A percentile compares a stretch with the other conserved stretches of the same genome.
Conservation (phyloP, 371 early-diverging fungal species). For the Rhizoclosmatium hyalinum region DNA sequence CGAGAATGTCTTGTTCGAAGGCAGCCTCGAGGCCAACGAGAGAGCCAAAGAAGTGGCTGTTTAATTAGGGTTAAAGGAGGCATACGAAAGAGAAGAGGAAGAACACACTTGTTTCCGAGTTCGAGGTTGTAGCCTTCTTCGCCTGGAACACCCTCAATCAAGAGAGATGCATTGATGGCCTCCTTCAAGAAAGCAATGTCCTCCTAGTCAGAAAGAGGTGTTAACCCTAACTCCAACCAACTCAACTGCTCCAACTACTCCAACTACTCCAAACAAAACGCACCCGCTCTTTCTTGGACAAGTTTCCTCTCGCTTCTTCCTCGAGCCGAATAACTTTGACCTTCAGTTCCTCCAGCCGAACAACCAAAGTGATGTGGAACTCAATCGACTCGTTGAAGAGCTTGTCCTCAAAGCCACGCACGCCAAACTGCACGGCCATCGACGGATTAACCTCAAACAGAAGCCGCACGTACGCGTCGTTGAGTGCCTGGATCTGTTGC, state of each 20-base stretch:
- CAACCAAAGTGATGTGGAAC: neutral
- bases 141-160: conserved; percentile 15
- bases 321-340: neutral
- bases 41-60: neutral
- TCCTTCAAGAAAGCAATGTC: conserved; percentile 23
- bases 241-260: neutral
- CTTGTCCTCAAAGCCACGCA: neutral
- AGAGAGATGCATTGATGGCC: conserved; percentile 14
- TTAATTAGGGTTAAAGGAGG: neutral
- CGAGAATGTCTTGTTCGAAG: conserved; percentile 13
- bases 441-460: conserved; percentile 2
- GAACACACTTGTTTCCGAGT: conserved; percentile 15
- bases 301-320: neutral
- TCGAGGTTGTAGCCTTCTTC: conserved; percentile 16
- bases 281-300: neutral
- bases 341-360: neutral
- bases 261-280: neutral
- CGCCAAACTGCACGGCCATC: neutral
- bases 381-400: neutral
- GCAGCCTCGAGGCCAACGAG: neutral
- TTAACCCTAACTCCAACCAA: neutral
- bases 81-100: neutral
- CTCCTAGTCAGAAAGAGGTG: neutral
- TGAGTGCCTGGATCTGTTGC: neutral
- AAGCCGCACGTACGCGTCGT: neutral